Evolutionary conservation across 129 eudicot genomes (phyloP).

Genomic region (Oenanthe sinensis): DNA sequence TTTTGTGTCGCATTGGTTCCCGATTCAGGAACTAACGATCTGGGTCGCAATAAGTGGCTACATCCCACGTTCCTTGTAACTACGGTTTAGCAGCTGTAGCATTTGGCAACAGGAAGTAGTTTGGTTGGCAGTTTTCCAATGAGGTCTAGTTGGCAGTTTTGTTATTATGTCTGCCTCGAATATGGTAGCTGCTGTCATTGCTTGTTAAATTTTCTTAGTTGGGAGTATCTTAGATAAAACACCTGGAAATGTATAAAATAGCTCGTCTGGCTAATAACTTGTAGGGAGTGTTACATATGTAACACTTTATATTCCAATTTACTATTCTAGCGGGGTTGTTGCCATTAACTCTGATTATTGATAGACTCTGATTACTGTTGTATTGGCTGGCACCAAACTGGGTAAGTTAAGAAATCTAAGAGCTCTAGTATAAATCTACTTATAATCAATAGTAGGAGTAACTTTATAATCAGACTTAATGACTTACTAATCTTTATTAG

Average conservation of each 20-base stretch:
- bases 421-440: neutral
- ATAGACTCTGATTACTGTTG: constrained; percentile 53
- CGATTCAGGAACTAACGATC: too few relatives aligned
- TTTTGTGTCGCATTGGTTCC: too few relatives aligned
- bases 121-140: neutral
- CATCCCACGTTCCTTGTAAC: too few relatives aligned
- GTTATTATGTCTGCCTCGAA: too few relatives aligned
- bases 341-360: constrained; percentile 16
- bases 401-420: constrained; percentile 32
- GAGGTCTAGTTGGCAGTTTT: neutral
- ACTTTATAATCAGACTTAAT: neutral
- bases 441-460: neutral
- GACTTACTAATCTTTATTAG: neutral
- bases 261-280: too few relatives aligned
- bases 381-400: constrained; percentile 90
- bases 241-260: too few relatives aligned
- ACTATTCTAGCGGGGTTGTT: constrained; percentile 6
- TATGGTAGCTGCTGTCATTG: neutral
- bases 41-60: too few relatives aligned
- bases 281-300: too few relatives aligned
- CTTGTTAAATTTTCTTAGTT: neutral
- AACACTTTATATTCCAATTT: neutral
- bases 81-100: neutral
- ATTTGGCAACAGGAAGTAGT: neutral
- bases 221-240: neutral